A percentile compares a stretch with the other conserved stretches of the same genome.
These are phyloP conservation scores for Thuja plicata DNA, from an alignment of 83 land plant genomes.

Conservation along the genomic window DNA sequence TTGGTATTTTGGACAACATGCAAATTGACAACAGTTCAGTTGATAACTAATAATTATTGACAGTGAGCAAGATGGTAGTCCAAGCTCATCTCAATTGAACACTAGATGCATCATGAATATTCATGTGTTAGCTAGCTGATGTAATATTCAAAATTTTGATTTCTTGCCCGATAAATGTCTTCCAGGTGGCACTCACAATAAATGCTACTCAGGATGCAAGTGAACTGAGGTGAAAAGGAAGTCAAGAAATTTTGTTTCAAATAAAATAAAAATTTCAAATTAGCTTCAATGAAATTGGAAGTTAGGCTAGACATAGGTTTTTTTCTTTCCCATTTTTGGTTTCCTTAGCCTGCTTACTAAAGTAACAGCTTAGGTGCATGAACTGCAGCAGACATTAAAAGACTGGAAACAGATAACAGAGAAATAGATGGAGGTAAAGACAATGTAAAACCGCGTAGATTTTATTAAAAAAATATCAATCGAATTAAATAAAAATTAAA, in stretches of 20 bases:
- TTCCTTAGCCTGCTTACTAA: not conserved
- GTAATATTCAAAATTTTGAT: not conserved
- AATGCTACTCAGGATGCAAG: not conserved
- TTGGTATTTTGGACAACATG: conserved; percentile 2
- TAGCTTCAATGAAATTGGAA: not conserved
- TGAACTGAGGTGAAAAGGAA: not conserved
- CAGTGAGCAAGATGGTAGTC: no score
- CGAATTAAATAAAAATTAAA: no score
- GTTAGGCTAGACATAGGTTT: not conserved
- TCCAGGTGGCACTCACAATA: not conserved
- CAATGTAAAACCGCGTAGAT: no score
- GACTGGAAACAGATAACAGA: not conserved
- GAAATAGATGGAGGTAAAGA: no score
- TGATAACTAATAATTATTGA: not conserved
- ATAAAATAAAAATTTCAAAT: not conserved
- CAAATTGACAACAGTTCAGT: not conserved
- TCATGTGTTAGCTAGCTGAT: not conserved
- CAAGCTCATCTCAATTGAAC: not conserved
- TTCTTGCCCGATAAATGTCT: not conserved
- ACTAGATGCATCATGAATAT: not conserved
- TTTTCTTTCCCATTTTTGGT: not conserved
- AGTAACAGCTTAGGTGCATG: not conserved
- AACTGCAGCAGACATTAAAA: not conserved
- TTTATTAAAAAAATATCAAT: no score
- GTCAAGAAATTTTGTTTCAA: not conserved